Percentiles rank a stretch among this genome's conserved stretches.
These are phyloP conservation scores for Taxillus chinensis DNA, from an alignment of 164 flowering plant genomes.

Conservation along the genomic window DNA sequence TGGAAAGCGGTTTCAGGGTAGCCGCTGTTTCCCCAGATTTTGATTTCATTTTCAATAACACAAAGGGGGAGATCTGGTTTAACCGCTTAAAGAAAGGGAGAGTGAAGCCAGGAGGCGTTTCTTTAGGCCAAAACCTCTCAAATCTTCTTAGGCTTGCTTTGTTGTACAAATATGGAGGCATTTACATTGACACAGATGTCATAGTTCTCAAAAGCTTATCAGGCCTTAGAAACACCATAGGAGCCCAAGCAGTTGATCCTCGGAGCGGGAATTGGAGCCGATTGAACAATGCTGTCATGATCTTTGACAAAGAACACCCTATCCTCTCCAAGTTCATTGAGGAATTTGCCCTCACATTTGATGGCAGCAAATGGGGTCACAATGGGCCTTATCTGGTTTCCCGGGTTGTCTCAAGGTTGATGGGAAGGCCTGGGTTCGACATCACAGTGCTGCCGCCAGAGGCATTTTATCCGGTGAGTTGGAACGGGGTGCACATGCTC, in stretches of 20 bases:
- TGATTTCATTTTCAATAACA: slow-evolving; percentile 41
- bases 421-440: slow-evolving; percentile 30
- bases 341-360: slow-evolving; percentile 75
- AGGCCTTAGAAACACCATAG: slow-evolving; percentile 51
- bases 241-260: slow-evolving; percentile 63
- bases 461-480: slow-evolving; percentile 80
- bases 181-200: slow-evolving; percentile 77
- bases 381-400: slow-evolving; percentile 95
- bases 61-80: slow-evolving; percentile 58
- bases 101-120: slow-evolving; percentile 58
- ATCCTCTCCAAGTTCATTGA: slow-evolving; percentile 59
- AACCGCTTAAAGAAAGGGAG: slow-evolving; percentile 35
- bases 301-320: slow-evolving; percentile 75
- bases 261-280: slow-evolving; percentile 64
- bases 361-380: slow-evolving; percentile 95
- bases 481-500: slow-evolving; percentile 49
- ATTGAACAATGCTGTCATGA: slow-evolving; percentile 85
- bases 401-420: slow-evolving; percentile 57
- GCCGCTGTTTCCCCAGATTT: slow-evolving; percentile 61
- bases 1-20: slow-evolving; percentile 34
- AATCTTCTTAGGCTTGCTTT: slow-evolving; percentile 71
- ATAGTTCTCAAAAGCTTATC: slow-evolving; percentile 53
- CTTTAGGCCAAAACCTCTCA: slow-evolving; percentile 84
- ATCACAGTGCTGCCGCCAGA: slow-evolving; percentile 63
- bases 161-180: slow-evolving; percentile 73